Percentiles rank a stretch among this genome's conserved stretches.
Evolutionary conservation across 2,329 filamentous ascomycete genomes (phyloP).

Genomic region (Zelopaecilomyces penicillatus): DNA sequence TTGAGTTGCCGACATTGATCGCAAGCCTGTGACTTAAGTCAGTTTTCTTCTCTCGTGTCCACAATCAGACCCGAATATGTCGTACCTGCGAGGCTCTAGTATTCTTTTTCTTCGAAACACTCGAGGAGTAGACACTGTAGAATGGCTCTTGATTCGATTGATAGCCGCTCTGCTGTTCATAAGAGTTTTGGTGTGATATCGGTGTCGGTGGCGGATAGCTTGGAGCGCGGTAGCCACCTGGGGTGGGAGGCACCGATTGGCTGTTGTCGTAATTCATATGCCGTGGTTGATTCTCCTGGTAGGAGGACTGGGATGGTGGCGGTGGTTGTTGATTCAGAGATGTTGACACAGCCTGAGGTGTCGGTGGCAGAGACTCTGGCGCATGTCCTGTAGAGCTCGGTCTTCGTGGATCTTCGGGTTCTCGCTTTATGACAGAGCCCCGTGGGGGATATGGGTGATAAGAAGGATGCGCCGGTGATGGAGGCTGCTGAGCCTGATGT

Average conservation of each 20-base stretch:
- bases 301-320: slow-evolving; percentile 18
- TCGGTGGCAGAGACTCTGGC: slow-evolving; percentile 24
- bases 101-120: slow-evolving; percentile 46
- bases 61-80: background rate
- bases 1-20: slow-evolving; percentile 82
- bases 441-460: slow-evolving; percentile 38
- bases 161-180: slow-evolving; percentile 27
- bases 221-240: slow-evolving; percentile 32
- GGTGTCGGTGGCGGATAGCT: slow-evolving; percentile 35
- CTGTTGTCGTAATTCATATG: slow-evolving; percentile 47
- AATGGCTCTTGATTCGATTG: slow-evolving; percentile 26
- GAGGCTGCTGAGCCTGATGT: slow-evolving; percentile 14
- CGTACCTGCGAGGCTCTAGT: slow-evolving; percentile 55
- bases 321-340: slow-evolving; percentile 23
- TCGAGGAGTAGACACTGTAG: slow-evolving; percentile 35
- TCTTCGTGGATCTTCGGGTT: slow-evolving; percentile 44
- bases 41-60: slow-evolving; percentile 3
- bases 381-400: slow-evolving; percentile 44
- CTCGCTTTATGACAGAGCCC: slow-evolving; percentile 49
- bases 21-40: slow-evolving; percentile 57
- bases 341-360: slow-evolving; percentile 22
- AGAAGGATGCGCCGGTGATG: slow-evolving; percentile 35
- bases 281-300: slow-evolving; percentile 40
- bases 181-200: slow-evolving; percentile 28
- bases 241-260: slow-evolving; percentile 36